These are phyloP conservation scores for Nevesoporus exiguus DNA, from an alignment of 768 basidiomycete genomes.

Conservation along the genomic window DNA sequence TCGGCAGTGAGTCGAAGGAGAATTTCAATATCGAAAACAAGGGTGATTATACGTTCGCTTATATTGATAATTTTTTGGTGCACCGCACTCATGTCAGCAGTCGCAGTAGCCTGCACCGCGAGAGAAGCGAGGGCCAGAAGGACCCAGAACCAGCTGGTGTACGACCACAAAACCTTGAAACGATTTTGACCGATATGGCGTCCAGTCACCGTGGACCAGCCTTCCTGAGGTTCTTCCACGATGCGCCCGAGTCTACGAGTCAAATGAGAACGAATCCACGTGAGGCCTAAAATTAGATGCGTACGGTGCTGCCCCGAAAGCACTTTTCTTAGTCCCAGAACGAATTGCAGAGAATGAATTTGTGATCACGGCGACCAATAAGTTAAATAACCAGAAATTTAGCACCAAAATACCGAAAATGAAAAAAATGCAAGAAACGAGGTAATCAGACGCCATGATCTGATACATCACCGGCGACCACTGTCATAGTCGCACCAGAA, in stretches of 20 bases:
- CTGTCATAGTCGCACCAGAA: slow-evolving; percentile 31
- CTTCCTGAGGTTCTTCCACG: slow-evolving; percentile 61
- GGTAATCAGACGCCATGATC: slow-evolving; percentile 88
- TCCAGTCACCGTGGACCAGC: slow-evolving; percentile 50
- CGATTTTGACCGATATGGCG: slow-evolving; percentile 45
- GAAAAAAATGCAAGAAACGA: slow-evolving; percentile 84
- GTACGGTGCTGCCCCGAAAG: slow-evolving; percentile 71
- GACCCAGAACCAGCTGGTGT: slow-evolving; percentile 72
- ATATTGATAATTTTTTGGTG: slow-evolving; percentile 53
- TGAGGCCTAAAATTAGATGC: not conserved
- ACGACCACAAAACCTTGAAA: slow-evolving; percentile 52
- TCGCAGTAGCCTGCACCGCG: slow-evolving; percentile 66
- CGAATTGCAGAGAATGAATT: slow-evolving; percentile 89
- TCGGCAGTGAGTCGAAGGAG: slow-evolving; percentile 64
- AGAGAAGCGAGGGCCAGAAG: slow-evolving; percentile 69
- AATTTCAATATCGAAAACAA: slow-evolving; percentile 89
- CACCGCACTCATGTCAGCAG: slow-evolving; percentile 43
- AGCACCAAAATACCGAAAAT: slow-evolving; percentile 79
- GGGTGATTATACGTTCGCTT: slow-evolving; percentile 72
- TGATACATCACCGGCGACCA: slow-evolving; percentile 84
- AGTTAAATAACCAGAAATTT: slow-evolving; percentile 92
- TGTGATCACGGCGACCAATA: slow-evolving; percentile 95
- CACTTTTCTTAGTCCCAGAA: slow-evolving; percentile 82
- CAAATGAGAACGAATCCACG: not conserved
- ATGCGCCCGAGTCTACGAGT: slow-evolving; percentile 35